Evolutionary conservation across 495 filamentous ascomycete species (phyloP), one percentile per base, ranked within the genome.

Genomic region (Durotheca rogersii): DNA sequence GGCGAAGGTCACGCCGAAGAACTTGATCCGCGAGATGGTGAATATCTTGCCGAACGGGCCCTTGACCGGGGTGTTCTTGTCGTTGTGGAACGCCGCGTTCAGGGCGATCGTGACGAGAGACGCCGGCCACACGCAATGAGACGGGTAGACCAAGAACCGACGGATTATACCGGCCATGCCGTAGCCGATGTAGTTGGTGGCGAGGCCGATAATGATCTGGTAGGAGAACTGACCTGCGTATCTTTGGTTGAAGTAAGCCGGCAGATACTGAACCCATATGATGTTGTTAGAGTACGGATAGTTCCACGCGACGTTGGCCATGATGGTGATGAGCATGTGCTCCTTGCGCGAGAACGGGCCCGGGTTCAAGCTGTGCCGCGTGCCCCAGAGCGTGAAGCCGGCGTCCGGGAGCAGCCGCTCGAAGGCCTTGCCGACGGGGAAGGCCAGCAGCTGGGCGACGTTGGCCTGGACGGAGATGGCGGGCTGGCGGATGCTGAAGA

Each of bases 121-220:
- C 12, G 62, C 51, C 0, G 72, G 72, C 72, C 72, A 74, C 14
- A 74, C 68, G 40, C 68, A 72, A 47, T 67, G 67, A 0, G 70
- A 62, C 4, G 72, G 72, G 34, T 75, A 73, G 18, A 84, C 80
- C 15, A 84, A 68, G 69, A 80, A 84, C 21, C 77, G 72, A 11
- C 78, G 69, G 38, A 72, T 71, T 48, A 82, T 60, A 1, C 78
- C 78, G 14, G 78, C 75, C 30, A 80, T 63, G 23, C 73, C 72
- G 31, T 79, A 80, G 7, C 78, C 78, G 23, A 78, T 69, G 32
- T 78, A 67, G 54, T 78, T 75, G 7, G 75, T 78, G 0, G 69
- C 64, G 15, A 74, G 53, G 11, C 56, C 68, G 34, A 74, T 71
- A 12, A 72, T 48, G 5, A 78, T 64, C 44, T 79, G 72, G 51